phyloP scores from a whole-genome alignment of 208 protist genomes.

The Trypanosoma cruzi region DNA sequence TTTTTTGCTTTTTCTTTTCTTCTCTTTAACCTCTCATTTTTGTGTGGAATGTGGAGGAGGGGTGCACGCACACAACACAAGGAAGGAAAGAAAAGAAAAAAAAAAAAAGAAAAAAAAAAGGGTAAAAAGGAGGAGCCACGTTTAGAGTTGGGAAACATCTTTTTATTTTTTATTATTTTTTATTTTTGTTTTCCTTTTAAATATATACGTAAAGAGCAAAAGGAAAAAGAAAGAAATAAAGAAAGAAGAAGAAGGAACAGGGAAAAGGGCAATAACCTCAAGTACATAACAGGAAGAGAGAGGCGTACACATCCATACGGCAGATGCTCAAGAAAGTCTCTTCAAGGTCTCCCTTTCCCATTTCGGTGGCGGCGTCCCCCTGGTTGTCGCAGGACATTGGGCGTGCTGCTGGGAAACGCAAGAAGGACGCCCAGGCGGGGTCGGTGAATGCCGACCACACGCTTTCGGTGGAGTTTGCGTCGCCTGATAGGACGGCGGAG shows the following conservation, averaged over 20 bases:
- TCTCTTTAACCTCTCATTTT: neutral
- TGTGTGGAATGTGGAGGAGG: neutral
- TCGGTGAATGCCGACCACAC: neutral
- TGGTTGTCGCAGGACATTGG: conserved; percentile 7
- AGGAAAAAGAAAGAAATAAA: neutral
- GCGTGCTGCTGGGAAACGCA: conserved; percentile 10
- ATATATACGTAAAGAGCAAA: neutral
- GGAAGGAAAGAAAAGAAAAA: neutral
- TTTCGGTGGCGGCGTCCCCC: conserved; percentile 35
- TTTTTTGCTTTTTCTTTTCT: neutral
- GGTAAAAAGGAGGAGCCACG: conserved; percentile 17
- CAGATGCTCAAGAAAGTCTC: conserved; percentile 65
- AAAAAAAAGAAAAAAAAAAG: conserved; percentile 7
- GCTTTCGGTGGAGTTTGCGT: conserved; percentile 27
- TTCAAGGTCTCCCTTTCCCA: conserved; percentile 52
- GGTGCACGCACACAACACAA: neutral
- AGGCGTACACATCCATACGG: conserved; percentile 11
- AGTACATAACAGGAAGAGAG: neutral
- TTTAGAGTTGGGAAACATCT: neutral
- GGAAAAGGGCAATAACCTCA: no score
- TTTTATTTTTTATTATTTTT: no score
- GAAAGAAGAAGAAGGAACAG: neutral
- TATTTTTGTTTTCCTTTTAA: no score
- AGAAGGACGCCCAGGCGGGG: conserved; percentile 6
- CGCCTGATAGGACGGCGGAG: neutral